Percentiles rank a stretch among this genome's conserved stretches.
phyloP scores from a whole-genome alignment of 306 rosid genomes.

The Mimosa bimucronata region DNA sequence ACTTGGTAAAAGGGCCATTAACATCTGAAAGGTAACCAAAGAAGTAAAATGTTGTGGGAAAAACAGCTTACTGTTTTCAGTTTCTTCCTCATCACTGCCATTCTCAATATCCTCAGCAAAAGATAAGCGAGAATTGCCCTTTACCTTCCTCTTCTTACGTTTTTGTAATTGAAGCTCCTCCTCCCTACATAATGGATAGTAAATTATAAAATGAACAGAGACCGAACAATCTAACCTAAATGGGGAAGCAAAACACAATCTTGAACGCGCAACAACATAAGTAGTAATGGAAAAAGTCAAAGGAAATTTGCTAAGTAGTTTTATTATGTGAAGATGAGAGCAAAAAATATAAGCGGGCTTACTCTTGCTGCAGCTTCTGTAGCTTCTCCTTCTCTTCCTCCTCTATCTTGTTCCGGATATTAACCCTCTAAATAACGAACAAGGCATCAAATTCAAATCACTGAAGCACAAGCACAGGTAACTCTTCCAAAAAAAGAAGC shows the following conservation, averaged over 20 bases:
- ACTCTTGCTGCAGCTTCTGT: constrained; percentile 93
- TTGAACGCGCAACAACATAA: not conserved
- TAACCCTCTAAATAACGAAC: constrained; percentile 67
- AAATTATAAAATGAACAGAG: not conserved
- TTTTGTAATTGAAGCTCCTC: constrained; percentile 84
- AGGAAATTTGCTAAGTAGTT: not conserved
- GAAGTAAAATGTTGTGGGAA: constrained; percentile 7
- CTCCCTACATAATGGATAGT: constrained; percentile 56
- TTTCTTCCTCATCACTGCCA: constrained; percentile 79
- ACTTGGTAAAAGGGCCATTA: not conserved
- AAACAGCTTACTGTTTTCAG: constrained; percentile 48
- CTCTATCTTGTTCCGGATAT: constrained; percentile 86
- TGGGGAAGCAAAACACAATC: not conserved
- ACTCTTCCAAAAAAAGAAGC: not conserved
- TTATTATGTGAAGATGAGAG: not conserved
- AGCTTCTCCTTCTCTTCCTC: constrained; percentile 99
- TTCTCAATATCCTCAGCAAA: constrained; percentile 83
- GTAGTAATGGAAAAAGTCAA: not conserved
- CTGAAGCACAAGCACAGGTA: not conserved
- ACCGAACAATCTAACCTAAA: not conserved
- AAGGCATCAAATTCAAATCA: not conserved
- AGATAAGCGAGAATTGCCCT: constrained; percentile 80
- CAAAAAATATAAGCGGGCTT: constrained; percentile 29
- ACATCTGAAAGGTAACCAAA: not conserved
- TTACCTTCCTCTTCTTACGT: constrained; percentile 90